These are phyloP conservation scores for Corylus avellana DNA, from an alignment of 306 rosid genomes.

Conservation along the genomic window DNA sequence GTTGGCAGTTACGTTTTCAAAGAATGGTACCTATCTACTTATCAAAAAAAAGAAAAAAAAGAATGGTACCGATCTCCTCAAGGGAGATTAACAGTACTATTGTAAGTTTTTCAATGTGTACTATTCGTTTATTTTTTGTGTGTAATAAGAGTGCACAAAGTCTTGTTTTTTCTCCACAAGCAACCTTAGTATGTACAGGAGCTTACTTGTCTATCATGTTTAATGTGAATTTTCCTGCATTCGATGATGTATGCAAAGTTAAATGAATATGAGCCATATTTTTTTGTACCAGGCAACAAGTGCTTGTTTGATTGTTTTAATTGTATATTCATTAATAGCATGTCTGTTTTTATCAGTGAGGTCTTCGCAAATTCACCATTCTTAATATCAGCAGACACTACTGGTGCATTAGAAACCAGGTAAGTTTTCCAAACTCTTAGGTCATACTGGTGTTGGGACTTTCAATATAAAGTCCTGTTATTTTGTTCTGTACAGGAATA, in stretches of 20 bases:
- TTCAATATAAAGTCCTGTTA: conserved; percentile 10
- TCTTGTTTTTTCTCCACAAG: neutral
- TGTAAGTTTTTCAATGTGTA: neutral
- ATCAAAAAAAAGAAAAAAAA: too few species aligned
- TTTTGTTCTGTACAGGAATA: conserved; percentile 47
- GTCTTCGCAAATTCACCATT: conserved; percentile 92
- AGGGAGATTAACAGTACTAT: neutral
- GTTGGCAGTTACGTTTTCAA: too few species aligned
- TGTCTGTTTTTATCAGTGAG: conserved; percentile 55
- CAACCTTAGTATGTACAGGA: neutral
- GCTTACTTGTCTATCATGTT: neutral
- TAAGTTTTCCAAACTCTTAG: conserved; percentile 25
- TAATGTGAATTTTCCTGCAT: neutral
- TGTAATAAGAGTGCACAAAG: neutral
- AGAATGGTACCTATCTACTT: too few species aligned
- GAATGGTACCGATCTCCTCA: neutral
- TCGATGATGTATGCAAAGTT: neutral
- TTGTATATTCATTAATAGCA: conserved; percentile 31
- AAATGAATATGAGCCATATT: neutral
- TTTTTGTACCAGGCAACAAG: neutral
- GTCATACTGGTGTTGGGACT: conserved; percentile 8
- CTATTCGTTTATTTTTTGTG: neutral
- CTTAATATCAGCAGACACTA: conserved; percentile 90
- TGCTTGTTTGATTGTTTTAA: conserved; percentile 11
- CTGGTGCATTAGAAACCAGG: conserved; percentile 69